Base-by-base conservation (phyloP, 768 basidiomycete genomes). In the Pulveroboletus sp. region DNA sequence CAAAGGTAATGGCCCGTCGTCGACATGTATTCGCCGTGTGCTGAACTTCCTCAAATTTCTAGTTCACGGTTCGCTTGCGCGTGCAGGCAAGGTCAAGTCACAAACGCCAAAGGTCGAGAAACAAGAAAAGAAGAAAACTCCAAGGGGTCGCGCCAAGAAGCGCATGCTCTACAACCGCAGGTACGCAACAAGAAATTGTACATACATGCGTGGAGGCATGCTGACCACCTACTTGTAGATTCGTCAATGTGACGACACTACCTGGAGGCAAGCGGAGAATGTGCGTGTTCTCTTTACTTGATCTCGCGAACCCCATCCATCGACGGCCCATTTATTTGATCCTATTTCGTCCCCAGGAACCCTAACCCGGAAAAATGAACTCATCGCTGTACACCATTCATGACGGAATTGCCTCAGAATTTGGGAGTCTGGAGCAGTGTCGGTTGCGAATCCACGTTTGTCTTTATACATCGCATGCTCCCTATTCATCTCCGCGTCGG, bases 1-100 rank as follows among this genome's bases (percentile, higher is more conserved):
- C 74, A 82, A 86, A 83, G 83, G 84, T 84, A 53, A 14, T 41
- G 31, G 38, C 29, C 40, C 23, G 26, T 14, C 46, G 35, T 49
- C 50, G 44, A 38, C 29, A n/a, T 26, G n/a, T 17, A n/a, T 22
- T 14, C n/a, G n/a, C 17, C n/a, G 34, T 8, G 17, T 19, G 7
- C 23, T 31, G 9, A 11, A 6, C 31, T 38, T 32, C 37, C 45
- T n/a, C 14, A 35, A n/a, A n/a, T n/a, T n/a, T n/a, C n/a, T 24
- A 93, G 93, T 95, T 77, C 93, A 97, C 88, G 93, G 93, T 72
- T 97, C 93, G 71, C 93, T 95, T 77, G 93, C 93, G 76, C 93
- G 93, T 80, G 93, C 93, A 71, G 94, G 94, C 73, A 97, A 98
- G 83, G 95, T 97, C 80, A 96, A 93, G 41, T 42, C 41, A 27